phyloP scores from a whole-genome alignment of 768 basidiomycete genomes.

The Boletus rubropictus region DNA sequence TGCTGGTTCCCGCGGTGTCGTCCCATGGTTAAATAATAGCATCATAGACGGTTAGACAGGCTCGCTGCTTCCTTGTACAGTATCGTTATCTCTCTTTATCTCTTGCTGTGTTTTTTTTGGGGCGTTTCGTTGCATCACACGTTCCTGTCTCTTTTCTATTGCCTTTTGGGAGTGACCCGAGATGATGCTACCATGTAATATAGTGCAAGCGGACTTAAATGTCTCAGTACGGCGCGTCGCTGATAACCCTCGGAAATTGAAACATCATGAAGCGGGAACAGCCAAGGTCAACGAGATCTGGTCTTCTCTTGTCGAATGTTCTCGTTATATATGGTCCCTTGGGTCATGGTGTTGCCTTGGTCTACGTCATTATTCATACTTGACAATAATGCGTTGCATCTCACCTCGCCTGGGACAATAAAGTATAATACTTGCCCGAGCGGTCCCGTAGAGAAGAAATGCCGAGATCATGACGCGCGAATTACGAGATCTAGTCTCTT shows the following conservation, averaged over 20 bases:
- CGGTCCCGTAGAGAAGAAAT: conserved; percentile 27
- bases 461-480: conserved; percentile 16
- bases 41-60: not conserved
- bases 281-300: not conserved
- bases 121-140: not conserved
- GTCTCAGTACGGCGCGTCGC: conserved; percentile 3
- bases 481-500: conserved; percentile 12
- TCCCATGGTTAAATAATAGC: conserved; percentile 15
- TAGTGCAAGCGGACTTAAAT: not conserved
- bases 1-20: conserved; percentile 10
- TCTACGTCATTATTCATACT: too few species aligned
- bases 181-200: not conserved
- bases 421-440: conserved; percentile 21
- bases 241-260: conserved; percentile 7
- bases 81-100: conserved; percentile 26
- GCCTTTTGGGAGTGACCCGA: not conserved
- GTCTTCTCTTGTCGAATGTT: too few species aligned
- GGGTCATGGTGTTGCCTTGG: not conserved
- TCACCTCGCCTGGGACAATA: not conserved
- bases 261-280: too few species aligned
- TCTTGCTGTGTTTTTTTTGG: not conserved
- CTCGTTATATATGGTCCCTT: conserved; percentile 1
- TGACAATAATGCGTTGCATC: conserved; percentile 1
- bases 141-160: not conserved
- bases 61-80: conserved; percentile 20